Evolutionary conservation across 2,329 filamentous ascomycete genomes (phyloP).

Genomic region (Septoria petroselini): DNA sequence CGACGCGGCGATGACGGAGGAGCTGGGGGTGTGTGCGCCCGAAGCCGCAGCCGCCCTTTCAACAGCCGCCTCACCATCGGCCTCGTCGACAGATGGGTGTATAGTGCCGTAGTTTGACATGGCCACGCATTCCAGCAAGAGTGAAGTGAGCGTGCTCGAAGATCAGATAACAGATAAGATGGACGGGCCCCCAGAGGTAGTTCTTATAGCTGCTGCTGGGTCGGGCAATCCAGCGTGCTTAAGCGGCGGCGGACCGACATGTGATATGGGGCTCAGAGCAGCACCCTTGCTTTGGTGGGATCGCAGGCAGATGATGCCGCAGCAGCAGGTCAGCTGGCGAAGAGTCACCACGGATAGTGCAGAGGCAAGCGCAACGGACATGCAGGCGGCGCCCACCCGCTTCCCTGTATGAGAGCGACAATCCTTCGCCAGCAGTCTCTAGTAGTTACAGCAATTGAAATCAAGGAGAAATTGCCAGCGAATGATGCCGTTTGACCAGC

Average conservation of each 20-base stretch:
- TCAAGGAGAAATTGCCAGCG: too few species aligned
- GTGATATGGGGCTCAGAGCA: not conserved
- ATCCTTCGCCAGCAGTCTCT: not conserved
- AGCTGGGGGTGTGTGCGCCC: constrained; percentile 14
- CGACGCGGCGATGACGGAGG: constrained; percentile 13
- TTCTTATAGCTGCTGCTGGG: not conserved
- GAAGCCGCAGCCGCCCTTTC: constrained; percentile 20
- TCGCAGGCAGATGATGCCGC: not conserved
- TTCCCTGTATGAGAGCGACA: not conserved
- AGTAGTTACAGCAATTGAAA: too few species aligned
- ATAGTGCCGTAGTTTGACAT: constrained; percentile 27
- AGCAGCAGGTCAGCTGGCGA: too few species aligned
- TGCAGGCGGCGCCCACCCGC: not conserved
- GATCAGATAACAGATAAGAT: constrained; percentile 22
- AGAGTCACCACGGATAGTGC: too few species aligned
- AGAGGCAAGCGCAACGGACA: not conserved
- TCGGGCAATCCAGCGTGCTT: not conserved
- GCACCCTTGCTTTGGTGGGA: not conserved
- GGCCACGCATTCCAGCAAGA: constrained; percentile 12
- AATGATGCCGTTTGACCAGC: too few species aligned
- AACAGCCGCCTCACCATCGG: constrained; percentile 18
- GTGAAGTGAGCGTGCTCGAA: constrained; percentile 11
- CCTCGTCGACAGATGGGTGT: constrained; percentile 14
- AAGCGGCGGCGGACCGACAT: not conserved
- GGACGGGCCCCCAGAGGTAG: not conserved